A percentile compares a stretch with the other conserved stretches of the same genome.
phyloP scores from a whole-genome alignment of 1,284 basidiomycete species.

The Peniophora sp. region DNA sequence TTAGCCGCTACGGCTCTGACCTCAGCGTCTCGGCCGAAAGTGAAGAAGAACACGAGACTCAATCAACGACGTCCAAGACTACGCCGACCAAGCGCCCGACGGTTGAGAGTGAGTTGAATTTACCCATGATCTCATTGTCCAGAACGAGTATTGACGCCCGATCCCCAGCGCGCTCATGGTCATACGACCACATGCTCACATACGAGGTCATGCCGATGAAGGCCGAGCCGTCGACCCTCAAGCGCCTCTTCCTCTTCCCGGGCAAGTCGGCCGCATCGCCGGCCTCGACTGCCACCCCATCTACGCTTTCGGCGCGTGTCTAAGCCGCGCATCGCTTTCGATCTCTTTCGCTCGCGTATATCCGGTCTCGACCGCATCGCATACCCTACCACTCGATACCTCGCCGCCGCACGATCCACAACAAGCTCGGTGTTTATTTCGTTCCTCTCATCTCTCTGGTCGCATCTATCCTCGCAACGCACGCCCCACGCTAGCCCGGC shows the following conservation, averaged over 20 bases:
- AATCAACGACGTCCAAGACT: constrained; percentile 1
- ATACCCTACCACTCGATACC: not conserved
- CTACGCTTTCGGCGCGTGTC: not conserved
- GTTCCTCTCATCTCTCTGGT: not conserved
- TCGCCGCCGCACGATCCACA: not conserved
- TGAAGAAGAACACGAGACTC: constrained; percentile 20
- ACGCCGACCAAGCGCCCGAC: constrained; percentile 15
- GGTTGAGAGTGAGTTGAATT: constrained; percentile 21
- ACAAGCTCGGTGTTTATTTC: not conserved
- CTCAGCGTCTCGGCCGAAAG: constrained; percentile 22
- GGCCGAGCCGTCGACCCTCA: constrained; percentile 17
- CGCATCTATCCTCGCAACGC: not conserved
- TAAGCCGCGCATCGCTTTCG: not conserved
- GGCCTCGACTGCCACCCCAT: too few species aligned
- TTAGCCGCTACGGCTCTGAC: constrained; percentile 27
- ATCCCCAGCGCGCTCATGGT: constrained; percentile 53
- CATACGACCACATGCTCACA: constrained; percentile 58
- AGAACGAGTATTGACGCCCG: constrained; percentile 8
- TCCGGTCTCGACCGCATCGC: not conserved
- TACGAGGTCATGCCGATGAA: constrained; percentile 56
- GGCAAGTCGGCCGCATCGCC: constrained; percentile 16
- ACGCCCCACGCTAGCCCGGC: not conserved
- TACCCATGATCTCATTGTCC: not conserved
- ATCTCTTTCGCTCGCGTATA: not conserved
- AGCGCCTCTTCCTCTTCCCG: constrained; percentile 43